phyloP scores from a whole-genome alignment of 352 stramenopile species.

The Globisporangium parvum region DNA sequence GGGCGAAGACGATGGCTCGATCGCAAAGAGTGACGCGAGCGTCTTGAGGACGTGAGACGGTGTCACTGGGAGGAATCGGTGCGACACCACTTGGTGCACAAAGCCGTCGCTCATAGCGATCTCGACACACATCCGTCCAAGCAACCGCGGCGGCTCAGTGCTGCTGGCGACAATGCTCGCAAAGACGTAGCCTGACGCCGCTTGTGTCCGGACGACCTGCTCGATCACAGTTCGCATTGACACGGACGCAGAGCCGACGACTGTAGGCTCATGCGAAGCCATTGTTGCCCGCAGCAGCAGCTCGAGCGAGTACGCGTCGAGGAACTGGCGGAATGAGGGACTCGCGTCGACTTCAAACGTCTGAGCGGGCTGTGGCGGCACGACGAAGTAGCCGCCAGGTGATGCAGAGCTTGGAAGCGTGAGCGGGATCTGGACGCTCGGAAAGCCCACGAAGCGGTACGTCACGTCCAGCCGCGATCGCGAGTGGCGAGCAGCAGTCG shows the following conservation, averaged over 20 bases:
- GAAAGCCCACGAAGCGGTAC: conserved; percentile 17
- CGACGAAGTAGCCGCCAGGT: conserved; percentile 11
- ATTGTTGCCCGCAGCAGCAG: neutral
- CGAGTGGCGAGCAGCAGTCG: neutral
- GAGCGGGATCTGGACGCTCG: neutral
- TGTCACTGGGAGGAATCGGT: conserved; percentile 5
- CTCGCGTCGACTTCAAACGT: conserved; percentile 8
- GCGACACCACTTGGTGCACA: no score
- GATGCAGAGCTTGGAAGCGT: neutral
- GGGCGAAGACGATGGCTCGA: neutral
- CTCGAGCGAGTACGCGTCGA: conserved; percentile 5
- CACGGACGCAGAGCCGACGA: neutral
- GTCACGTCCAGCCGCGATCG: conserved; percentile 2
- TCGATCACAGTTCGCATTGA: neutral
- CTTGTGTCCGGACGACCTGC: neutral
- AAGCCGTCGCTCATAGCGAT: conserved; percentile 2
- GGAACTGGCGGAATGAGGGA: conserved; percentile 5
- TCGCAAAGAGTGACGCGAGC: conserved; percentile 5
- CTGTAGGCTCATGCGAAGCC: neutral
- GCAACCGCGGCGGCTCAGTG: conserved; percentile 1
- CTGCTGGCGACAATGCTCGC: conserved; percentile 4
- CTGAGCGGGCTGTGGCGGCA: neutral
- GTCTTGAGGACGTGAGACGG: neutral
- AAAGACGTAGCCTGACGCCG: neutral
- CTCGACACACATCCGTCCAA: conserved; percentile 6